Base-by-base conservation (phyloP, 2,329 filamentous ascomycete genomes). In the Cryoendolithus antarcticus region DNA sequence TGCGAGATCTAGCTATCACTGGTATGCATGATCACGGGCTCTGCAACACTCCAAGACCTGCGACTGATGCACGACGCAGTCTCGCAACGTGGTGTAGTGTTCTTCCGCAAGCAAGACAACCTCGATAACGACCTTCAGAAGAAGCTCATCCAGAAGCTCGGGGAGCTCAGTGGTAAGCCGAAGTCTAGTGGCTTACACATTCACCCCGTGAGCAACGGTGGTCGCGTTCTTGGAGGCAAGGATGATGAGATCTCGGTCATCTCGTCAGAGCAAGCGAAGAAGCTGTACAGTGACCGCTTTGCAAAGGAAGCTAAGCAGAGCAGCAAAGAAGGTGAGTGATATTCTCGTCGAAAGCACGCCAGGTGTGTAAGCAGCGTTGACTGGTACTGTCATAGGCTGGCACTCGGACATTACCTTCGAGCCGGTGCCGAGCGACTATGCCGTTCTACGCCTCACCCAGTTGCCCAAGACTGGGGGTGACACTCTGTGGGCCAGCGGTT, bases 41-140 rank as follows among this genome's bases (percentile, higher is more conserved):
- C 6, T 21, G 6, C 19, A 3, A 21, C 19, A 21, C 19, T 21
- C 19, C 19, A 21, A 37, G 9, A 12, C 27, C 7, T 11, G 24
- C n/a, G 27, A 34, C 30, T 40, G 32, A 44, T 28, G 9, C 13
- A 3, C 9, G 11, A 24, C 9, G 9, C 37, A 80, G 77, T 83
- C 47, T 82, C 78, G 1, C 71, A 75, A 43, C 72, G 79, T 0
- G 78, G 78, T 7, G 79, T 83, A 3, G 77, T 82, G 27, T 81
- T 82, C 62, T 80, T 83, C 61, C 72, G 77, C 12, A 68, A 71
- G 24, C 79, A 84, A 46, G 62, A 75, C 49, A 64, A 69, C 51
- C 58, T 82, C 30, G 70, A 67, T 46, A 71, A 80, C 51, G 72
- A 75, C 1, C 66, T 78, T 11, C 70, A 74, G 50, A 84, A 84